These are phyloP conservation scores for Lactuca saligna DNA, from an alignment of 129 eudicot genomes.

Conservation along the genomic window DNA sequence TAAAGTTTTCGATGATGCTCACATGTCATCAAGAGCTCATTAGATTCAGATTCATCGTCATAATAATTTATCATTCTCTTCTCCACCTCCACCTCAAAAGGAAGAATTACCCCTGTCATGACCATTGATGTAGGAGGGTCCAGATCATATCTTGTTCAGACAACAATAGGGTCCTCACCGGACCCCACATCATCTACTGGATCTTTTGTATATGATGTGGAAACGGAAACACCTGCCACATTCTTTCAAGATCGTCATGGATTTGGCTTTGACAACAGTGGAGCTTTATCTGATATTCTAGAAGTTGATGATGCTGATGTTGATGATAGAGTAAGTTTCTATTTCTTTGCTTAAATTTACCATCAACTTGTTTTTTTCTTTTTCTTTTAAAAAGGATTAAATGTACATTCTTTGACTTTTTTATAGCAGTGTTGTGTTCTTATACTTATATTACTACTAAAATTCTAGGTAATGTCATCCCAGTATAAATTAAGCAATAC, in stretches of 20 bases:
- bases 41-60: slow-evolving; percentile 5
- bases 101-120: slow-evolving; percentile 47
- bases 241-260: slow-evolving; percentile 25
- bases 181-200: slow-evolving; percentile 46
- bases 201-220: slow-evolving; percentile 45
- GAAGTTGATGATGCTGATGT: slow-evolving; percentile 50
- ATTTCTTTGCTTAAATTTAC: not conserved
- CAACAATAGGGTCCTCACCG: slow-evolving; percentile 36
- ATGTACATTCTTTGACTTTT: no score
- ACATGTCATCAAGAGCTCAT: slow-evolving; percentile 42
- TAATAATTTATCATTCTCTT: slow-evolving; percentile 14
- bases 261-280: slow-evolving; percentile 21
- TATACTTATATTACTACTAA: no score
- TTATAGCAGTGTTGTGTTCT: no score
- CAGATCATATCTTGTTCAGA: slow-evolving; percentile 42
- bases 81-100: slow-evolving; percentile 21
- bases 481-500: no score
- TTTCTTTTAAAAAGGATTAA: not conserved
- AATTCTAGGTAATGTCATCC: no score
- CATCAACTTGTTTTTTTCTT: not conserved
- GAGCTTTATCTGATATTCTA: slow-evolving; percentile 64
- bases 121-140: slow-evolving; percentile 26
- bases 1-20: slow-evolving; percentile 35
- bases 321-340: slow-evolving; percentile 42
- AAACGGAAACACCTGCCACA: slow-evolving; percentile 43